Evolutionary conservation across 495 filamentous ascomycete species (phyloP).

Genomic region (Hyphodiscus hymeniophilus): DNA sequence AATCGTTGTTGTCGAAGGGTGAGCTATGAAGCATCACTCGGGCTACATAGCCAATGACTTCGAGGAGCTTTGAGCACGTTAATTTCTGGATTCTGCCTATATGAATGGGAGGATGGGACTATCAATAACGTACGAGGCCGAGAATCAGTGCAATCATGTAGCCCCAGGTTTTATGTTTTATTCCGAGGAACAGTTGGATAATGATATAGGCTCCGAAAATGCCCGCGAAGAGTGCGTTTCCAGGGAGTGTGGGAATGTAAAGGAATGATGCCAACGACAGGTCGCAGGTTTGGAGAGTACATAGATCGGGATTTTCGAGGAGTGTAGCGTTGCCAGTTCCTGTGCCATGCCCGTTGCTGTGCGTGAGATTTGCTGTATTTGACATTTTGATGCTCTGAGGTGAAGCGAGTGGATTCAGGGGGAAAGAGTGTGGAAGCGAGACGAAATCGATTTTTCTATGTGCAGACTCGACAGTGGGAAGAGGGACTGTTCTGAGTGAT

Average conservation of each 20-base stretch:
- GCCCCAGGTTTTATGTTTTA: conserved; percentile 24
- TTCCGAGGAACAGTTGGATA: conserved; percentile 16
- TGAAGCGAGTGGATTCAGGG: not conserved
- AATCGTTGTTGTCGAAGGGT: conserved; percentile 29
- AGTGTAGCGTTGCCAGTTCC: conserved; percentile 17
- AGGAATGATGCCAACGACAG: conserved; percentile 24
- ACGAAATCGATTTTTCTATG: not conserved
- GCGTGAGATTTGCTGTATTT: conserved; percentile 9
- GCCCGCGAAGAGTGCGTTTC: conserved; percentile 29
- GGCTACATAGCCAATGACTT: conserved; percentile 29
- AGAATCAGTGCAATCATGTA: conserved; percentile 31
- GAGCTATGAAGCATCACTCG: conserved; percentile 32
- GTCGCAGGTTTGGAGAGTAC: conserved; percentile 27
- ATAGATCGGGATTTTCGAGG: conserved; percentile 10
- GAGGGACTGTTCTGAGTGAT: not conserved
- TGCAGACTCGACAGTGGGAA: not conserved
- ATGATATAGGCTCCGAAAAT: conserved; percentile 24
- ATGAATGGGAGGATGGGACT: no score
- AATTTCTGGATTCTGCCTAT: no score
- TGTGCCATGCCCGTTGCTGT: not conserved
- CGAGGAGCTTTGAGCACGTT: not conserved
- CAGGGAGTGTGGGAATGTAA: conserved; percentile 31
- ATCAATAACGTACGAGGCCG: conserved; percentile 27
- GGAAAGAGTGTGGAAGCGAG: not conserved
- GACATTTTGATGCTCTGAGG: conserved; percentile 4